A percentile compares a stretch with the other conserved stretches of the same genome.
Evolutionary conservation across 352 stramenopile genomes (phyloP).

Genomic region (Peronospora tabacina): DNA sequence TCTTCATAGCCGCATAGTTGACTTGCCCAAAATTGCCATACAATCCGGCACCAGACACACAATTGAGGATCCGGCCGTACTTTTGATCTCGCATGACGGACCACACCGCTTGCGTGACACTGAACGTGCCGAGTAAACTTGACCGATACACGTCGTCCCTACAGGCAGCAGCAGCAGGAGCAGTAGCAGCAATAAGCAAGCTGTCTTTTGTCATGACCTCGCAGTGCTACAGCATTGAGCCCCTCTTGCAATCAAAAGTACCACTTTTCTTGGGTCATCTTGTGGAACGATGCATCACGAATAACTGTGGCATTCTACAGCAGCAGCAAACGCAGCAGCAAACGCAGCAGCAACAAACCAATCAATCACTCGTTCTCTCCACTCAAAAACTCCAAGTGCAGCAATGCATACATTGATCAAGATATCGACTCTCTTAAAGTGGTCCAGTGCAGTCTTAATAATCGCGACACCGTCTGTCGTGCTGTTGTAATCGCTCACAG

Average conservation of each 20-base stretch:
- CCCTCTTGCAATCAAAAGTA: constrained; percentile 8
- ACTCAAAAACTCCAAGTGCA: background rate
- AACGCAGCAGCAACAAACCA: background rate
- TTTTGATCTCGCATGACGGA: constrained; percentile 61
- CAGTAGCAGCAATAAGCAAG: constrained; percentile 2
- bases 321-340: constrained; percentile 7
- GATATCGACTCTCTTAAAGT: constrained; percentile 55
- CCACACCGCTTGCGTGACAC: constrained; percentile 59
- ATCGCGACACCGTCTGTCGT: constrained; percentile 42
- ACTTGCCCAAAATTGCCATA: constrained; percentile 77
- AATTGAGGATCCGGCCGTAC: constrained; percentile 69
- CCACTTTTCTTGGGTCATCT: constrained; percentile 60
- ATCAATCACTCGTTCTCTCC: constrained; percentile 12
- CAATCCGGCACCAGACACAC: constrained; percentile 49
- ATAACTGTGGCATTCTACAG: constrained; percentile 64
- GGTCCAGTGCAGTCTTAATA: constrained; percentile 37
- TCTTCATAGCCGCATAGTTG: constrained; percentile 77
- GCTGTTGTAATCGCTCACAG: constrained; percentile 42
- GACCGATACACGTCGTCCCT: constrained; percentile 60
- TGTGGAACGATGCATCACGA: constrained; percentile 64
- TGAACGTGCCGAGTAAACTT: constrained; percentile 51
- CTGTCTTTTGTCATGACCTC: background rate
- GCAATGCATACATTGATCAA: constrained; percentile 56
- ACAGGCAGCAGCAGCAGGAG: background rate
- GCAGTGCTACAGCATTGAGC: background rate